Conservation (phyloP, 495 filamentous ascomycete genomes). For the Neurospora pannonica region DNA sequence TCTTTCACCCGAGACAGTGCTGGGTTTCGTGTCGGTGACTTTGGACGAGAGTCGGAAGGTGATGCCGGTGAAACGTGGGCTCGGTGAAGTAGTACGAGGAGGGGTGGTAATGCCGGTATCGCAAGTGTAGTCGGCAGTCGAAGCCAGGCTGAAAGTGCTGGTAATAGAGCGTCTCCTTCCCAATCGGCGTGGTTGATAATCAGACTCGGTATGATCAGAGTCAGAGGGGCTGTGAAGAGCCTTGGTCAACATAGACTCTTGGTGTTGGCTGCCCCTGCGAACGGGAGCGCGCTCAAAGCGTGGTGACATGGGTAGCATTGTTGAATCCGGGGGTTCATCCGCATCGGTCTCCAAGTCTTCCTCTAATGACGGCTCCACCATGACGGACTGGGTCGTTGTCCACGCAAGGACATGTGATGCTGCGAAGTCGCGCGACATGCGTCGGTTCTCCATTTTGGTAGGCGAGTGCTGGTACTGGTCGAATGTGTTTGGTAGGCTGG, state of each 20-base stretch:
- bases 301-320: constrained; percentile 10
- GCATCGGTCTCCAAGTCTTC: constrained; percentile 26
- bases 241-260: constrained; percentile 71
- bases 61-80: constrained; percentile 55
- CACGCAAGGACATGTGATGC: constrained; percentile 33
- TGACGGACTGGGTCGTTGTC: constrained; percentile 29
- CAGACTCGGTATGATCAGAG: constrained; percentile 26
- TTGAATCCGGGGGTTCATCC: constrained; percentile 24
- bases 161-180: constrained; percentile 58
- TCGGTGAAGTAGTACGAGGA: constrained; percentile 76
- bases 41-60: constrained; percentile 11
- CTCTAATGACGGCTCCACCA: constrained; percentile 33
- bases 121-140: constrained; percentile 80
- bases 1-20: neutral
- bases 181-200: constrained; percentile 1
- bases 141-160: constrained; percentile 67
- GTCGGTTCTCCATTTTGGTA: constrained; percentile 27
- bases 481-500: neutral
- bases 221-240: constrained; percentile 62
- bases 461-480: neutral
- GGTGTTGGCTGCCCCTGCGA: constrained; percentile 38
- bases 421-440: constrained; percentile 27
- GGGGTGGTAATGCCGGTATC: constrained; percentile 90
- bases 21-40: neutral
- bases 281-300: constrained; percentile 34